Percentiles rank a stretch among this genome's conserved stretches.
phyloP scores from a whole-genome alignment of 164 flowering plant genomes.

The grape (Vitis vinifera) region ASM3070453v1 NC_081812.1:3791501-3792000 shows the following conservation, averaged over 20 bases:
- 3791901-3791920: conserved; percentile 3
- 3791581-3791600: conserved; percentile 62
- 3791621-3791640: conserved; percentile 75
- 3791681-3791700: conserved; percentile 36
- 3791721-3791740: conserved; percentile 25
- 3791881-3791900: conserved; percentile 7
- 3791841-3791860: conserved; percentile 8
- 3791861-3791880: conserved; percentile 14
- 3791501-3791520: conserved; percentile 92
- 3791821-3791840: background rate
- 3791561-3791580: conserved; percentile 38
- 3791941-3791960: conserved; percentile 13
- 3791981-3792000: background rate
- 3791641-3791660: conserved; percentile 93
- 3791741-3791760: conserved; percentile 33
- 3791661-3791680: conserved; percentile 68
- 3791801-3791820: conserved; percentile 17
- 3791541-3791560: conserved; percentile 55
- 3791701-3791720: conserved; percentile 32
- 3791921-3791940: conserved; percentile 16
- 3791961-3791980: background rate
- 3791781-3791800: conserved; percentile 27
- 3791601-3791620: conserved; percentile 58
- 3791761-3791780: conserved; percentile 26
- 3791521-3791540: conserved; percentile 47